phyloP scores from a whole-genome alignment of 371 early-diverging fungal genomes.

The Mucor lusitanicus region DNA sequence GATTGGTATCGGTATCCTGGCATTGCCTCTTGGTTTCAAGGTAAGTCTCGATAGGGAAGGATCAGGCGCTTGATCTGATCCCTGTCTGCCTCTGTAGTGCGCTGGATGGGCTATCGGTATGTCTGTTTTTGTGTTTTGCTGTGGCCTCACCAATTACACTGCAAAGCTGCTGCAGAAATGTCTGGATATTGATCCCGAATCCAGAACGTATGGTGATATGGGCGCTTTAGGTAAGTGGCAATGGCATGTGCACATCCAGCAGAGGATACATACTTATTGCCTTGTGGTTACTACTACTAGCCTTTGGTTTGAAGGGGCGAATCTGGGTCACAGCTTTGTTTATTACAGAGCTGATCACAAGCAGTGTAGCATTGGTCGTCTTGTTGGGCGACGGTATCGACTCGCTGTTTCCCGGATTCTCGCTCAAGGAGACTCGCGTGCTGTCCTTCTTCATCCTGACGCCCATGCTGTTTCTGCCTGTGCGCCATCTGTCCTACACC shows the following conservation, averaged over 20 bases:
- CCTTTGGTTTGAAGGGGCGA: constrained; percentile 65
- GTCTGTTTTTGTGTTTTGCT: constrained; percentile 55
- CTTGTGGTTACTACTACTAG: no score
- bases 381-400: constrained; percentile 44
- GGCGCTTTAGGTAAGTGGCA: constrained; percentile 38
- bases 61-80: neutral
- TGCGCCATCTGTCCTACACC: constrained; percentile 55
- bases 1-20: constrained; percentile 62
- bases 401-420: constrained; percentile 34
- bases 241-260: no score
- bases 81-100: constrained; percentile 26
- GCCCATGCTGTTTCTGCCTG: constrained; percentile 48
- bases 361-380: constrained; percentile 50
- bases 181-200: constrained; percentile 49
- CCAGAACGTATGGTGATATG: constrained; percentile 69
- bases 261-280: no score
- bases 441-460: constrained; percentile 42
- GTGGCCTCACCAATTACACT: constrained; percentile 61
- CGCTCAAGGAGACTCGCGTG: constrained; percentile 27
- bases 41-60: constrained; percentile 8
- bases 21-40: constrained; percentile 65
- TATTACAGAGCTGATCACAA: constrained; percentile 65
- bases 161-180: constrained; percentile 67
- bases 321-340: constrained; percentile 54
- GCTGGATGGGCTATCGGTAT: constrained; percentile 69